Evolutionary conservation across 495 filamentous ascomycete genomes (phyloP), one percentile per base, ranked within the genome.

Genomic region (Lindgomyces ingoldianus): DNA sequence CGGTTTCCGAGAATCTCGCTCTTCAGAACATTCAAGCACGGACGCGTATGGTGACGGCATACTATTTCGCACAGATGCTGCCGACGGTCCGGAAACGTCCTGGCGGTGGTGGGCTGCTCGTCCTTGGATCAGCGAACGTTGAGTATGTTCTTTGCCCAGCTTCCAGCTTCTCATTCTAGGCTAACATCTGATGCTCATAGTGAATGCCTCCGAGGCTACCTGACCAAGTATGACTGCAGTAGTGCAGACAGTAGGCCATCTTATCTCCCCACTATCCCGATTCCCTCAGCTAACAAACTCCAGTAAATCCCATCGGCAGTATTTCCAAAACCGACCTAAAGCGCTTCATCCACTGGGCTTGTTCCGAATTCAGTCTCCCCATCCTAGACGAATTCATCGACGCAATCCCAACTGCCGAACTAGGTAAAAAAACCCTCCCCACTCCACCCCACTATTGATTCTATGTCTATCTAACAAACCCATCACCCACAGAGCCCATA

Each of bases 21-120:
- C 74, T 93, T 19, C 93, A 93, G 69, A 93, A 91, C 68, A 84
- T 96, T 19, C 91, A 96, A 71, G 91, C 91, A 1, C 79, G 91
- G 1, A 73, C 81, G 9, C 78, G 93, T 55, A 96, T 96, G 91
- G 90, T 96, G 1, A 79, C 86, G 0, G 82, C 89, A 0, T 96
- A 96, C 72, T 71, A 85, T 9, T 91, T 91, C 74, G 88, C 86
- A 0, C 86, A 88, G 51, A 70, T 90, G 27, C 74, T 91, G 0
- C 84, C 87, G 0, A 83, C 80, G 12, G 80, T 87, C 4, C 76
- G 83, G 11, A 75, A 82, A 29, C 76, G 81, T 14, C 76, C 72
- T 8, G 79, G 79, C 18, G 83, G 84, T 11, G 85, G 85, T 41
- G 72, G 79, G 14, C 75, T 92, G 1, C 77, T 91, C 14, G 87